Evolutionary conservation across 1,284 basidiomycete genomes (phyloP).

Genomic region (Retiboletus fuscus): DNA sequence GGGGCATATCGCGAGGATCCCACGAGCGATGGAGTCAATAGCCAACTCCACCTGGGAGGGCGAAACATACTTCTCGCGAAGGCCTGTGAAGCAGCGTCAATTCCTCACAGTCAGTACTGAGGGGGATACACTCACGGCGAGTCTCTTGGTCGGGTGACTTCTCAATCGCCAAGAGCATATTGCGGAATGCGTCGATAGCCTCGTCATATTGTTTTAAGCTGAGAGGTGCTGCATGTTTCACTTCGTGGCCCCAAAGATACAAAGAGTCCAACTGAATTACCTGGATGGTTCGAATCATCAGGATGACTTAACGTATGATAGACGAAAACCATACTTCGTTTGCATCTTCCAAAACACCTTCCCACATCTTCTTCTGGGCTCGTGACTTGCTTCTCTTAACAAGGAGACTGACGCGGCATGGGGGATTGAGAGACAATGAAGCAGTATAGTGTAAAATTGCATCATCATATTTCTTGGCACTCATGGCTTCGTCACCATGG

Average conservation of each 20-base stretch:
- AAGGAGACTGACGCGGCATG: constrained; percentile 8
- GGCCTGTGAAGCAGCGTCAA: too few relatives aligned
- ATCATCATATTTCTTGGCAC: too few relatives aligned
- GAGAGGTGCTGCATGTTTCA: constrained; percentile 6
- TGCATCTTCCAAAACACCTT: constrained; percentile 3
- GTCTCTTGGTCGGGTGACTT: too few relatives aligned
- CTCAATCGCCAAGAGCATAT: constrained; percentile 6
- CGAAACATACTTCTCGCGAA: too few relatives aligned
- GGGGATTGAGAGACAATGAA: constrained; percentile 16
- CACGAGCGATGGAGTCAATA: too few relatives aligned
- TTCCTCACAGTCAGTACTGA: too few relatives aligned
- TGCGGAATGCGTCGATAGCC: background rate
- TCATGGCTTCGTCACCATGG: too few relatives aligned
- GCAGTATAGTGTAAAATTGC: constrained; percentile 17
- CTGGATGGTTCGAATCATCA: constrained; percentile 9
- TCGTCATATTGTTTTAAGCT: constrained; percentile 8
- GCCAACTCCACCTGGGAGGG: too few relatives aligned
- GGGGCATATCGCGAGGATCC: too few relatives aligned
- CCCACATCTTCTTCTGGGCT: constrained; percentile 7
- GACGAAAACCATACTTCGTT: background rate
- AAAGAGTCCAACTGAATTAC: background rate
- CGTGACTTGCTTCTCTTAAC: constrained; percentile 16
- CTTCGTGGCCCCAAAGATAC: constrained; percentile 10
- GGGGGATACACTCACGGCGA: too few relatives aligned
- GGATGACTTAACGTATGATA: background rate